These are phyloP conservation scores for Scedosporium dehoogii DNA, from an alignment of 2,329 filamentous ascomycete species.

Conservation along the genomic window DNA sequence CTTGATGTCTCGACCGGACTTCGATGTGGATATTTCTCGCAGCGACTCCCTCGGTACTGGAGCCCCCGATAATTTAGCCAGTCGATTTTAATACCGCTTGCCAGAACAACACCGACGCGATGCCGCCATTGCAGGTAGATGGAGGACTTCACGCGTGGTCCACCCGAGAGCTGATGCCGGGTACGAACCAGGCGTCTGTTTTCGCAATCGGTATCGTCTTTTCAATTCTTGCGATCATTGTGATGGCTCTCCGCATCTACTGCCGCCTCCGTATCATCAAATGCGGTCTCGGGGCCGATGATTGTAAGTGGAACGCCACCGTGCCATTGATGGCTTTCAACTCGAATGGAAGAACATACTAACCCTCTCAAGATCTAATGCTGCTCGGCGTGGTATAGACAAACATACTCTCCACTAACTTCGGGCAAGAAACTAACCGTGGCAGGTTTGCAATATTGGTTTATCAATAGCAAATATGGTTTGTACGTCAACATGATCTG, in stretches of 20 bases:
- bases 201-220: neutral
- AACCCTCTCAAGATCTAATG: neutral
- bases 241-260: slow-evolving; percentile 1
- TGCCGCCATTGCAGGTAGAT: neutral
- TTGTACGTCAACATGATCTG: neutral
- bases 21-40: too few relatives aligned
- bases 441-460: neutral
- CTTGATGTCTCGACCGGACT: too few relatives aligned
- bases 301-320: neutral
- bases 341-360: neutral
- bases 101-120: too few relatives aligned
- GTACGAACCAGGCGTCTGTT: neutral
- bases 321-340: neutral
- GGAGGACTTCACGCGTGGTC: neutral
- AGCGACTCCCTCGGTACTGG: too few relatives aligned
- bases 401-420: neutral
- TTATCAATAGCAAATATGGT: neutral
- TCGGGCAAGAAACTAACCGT: neutral
- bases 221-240: neutral
- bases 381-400: neutral
- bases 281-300: neutral
- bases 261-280: neutral
- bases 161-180: neutral
- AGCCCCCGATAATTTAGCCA: too few relatives aligned
- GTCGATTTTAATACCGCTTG: too few relatives aligned